These are phyloP conservation scores for Alternaria brassicae DNA, from an alignment of 2,329 filamentous ascomycete species.

Conservation along the genomic window DNA sequence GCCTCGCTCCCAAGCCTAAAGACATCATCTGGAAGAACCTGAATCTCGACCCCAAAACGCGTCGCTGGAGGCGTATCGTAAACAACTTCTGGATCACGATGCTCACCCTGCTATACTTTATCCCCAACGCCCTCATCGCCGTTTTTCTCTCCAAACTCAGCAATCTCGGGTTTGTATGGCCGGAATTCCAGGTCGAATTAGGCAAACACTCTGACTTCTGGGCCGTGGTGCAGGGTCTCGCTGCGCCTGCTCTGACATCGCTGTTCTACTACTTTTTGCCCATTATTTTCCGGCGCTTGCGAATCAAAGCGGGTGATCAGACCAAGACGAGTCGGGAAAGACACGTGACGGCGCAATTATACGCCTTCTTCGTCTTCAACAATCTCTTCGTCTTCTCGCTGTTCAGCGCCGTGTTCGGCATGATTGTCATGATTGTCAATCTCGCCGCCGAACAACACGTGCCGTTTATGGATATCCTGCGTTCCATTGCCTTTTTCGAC, in stretches of 20 bases:
- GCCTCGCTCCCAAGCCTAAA: constrained; percentile 82
- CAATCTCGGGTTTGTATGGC: constrained; percentile 83
- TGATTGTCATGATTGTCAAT: constrained; percentile 70
- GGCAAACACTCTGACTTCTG: constrained; percentile 70
- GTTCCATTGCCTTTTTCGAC: constrained; percentile 67
- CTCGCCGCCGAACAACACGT: constrained; percentile 62
- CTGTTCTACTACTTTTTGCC: constrained; percentile 87
- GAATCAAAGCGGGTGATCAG: constrained; percentile 82
- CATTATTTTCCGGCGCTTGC: constrained; percentile 87
- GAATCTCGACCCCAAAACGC: constrained; percentile 70
- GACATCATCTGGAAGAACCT: constrained; percentile 98
- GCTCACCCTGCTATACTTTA: constrained; percentile 85
- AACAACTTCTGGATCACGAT: constrained; percentile 85
- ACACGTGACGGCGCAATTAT: constrained; percentile 89
- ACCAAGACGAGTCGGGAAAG: constrained; percentile 92
- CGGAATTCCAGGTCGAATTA: constrained; percentile 72
- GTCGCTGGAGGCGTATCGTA: constrained; percentile 75
- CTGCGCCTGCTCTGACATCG: constrained; percentile 85
- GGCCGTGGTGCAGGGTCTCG: constrained; percentile 91
- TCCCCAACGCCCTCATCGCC: constrained; percentile 91
- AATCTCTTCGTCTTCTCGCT: constrained; percentile 93
- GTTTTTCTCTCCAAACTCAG: constrained; percentile 88
- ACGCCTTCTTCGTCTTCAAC: constrained; percentile 97
- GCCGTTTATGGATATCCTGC: constrained; percentile 68
- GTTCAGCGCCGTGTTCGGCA: constrained; percentile 82